Conservation (phyloP, 768 basidiomycete species). For the Bullera alba region DNA sequence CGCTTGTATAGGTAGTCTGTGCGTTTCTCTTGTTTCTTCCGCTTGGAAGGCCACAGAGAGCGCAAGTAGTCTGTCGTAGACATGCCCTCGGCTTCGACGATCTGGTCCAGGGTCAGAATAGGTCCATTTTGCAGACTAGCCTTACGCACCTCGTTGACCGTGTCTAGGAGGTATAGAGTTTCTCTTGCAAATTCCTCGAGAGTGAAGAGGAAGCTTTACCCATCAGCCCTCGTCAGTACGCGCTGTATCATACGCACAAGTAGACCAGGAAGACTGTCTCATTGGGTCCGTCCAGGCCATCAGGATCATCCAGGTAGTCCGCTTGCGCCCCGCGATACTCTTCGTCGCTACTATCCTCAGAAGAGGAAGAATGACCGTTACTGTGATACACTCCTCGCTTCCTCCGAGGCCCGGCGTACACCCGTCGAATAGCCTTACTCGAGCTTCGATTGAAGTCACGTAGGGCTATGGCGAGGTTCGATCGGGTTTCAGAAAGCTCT, state of each 20-base stretch:
- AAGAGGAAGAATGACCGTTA: no score
- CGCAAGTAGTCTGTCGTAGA: conserved; percentile 24
- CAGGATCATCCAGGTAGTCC: neutral
- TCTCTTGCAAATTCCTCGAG: conserved; percentile 89
- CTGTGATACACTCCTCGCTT: conserved; percentile 19
- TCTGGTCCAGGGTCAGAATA: conserved; percentile 9
- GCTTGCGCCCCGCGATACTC: conserved; percentile 4
- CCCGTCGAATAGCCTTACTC: conserved; percentile 69
- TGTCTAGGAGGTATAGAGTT: conserved; percentile 69
- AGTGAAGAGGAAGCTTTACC: conserved; percentile 84
- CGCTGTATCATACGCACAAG: conserved; percentile 58
- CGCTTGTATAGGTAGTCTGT: conserved; percentile 34
- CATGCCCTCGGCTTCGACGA: conserved; percentile 12
- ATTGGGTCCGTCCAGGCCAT: conserved; percentile 46
- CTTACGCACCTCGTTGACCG: conserved; percentile 61
- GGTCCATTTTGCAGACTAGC: neutral
- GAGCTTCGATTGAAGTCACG: conserved; percentile 50
- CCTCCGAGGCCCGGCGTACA: conserved; percentile 52
- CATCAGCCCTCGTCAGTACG: neutral
- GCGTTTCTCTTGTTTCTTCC: conserved; percentile 9
- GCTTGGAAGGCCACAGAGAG: conserved; percentile 7
- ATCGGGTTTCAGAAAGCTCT: conserved; percentile 16
- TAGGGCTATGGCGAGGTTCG: conserved; percentile 28
- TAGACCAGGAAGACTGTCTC: conserved; percentile 85
- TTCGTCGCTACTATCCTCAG: conserved; percentile 9